phyloP scores from a whole-genome alignment of 805 yeast species.

The Yamadazyma phyllophila region DNA sequence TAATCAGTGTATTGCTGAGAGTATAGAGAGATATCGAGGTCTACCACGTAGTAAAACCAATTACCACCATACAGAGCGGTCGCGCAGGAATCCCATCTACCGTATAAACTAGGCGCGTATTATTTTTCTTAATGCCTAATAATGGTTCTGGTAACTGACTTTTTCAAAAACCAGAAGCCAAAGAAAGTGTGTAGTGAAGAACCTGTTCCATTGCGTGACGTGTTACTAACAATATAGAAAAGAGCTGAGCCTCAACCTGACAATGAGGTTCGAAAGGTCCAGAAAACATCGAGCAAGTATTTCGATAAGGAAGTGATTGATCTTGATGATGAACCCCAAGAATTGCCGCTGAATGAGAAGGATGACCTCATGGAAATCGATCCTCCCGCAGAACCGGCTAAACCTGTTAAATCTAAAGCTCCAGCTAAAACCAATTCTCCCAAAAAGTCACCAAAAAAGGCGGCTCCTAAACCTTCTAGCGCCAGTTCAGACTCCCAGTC shows the following conservation, averaged over 20 bases:
- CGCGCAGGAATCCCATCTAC: too few relatives aligned
- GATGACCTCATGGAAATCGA: slow-evolving; percentile 2
- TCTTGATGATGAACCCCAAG: slow-evolving; percentile 8
- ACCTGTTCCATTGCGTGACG: background rate
- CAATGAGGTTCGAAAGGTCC: background rate
- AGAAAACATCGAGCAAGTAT: slow-evolving; percentile 9
- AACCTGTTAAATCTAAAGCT: background rate
- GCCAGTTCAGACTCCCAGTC: slow-evolving; percentile 4
- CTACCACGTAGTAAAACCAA: too few relatives aligned
- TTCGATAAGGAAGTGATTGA: slow-evolving; percentile 16
- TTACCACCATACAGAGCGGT: too few relatives aligned
- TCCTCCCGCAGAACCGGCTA: too few relatives aligned
- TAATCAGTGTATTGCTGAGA: too few relatives aligned
- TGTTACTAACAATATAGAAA: slow-evolving; percentile 1
- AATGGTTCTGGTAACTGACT: slow-evolving; percentile 17
- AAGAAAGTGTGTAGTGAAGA: slow-evolving; percentile 2
- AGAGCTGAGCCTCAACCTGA: background rate
- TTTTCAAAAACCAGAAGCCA: slow-evolving; percentile 11
- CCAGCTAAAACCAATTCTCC: background rate
- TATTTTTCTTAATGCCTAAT: background rate
- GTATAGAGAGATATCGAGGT: too few relatives aligned
- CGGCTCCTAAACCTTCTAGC: slow-evolving; percentile 1
- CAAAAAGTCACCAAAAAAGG: slow-evolving; percentile 2
- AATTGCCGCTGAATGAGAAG: slow-evolving; percentile 1
- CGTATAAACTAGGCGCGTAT: background rate